phyloP scores from a whole-genome alignment of 805 yeast species.

The Priceomyces melissophilus region DNA sequence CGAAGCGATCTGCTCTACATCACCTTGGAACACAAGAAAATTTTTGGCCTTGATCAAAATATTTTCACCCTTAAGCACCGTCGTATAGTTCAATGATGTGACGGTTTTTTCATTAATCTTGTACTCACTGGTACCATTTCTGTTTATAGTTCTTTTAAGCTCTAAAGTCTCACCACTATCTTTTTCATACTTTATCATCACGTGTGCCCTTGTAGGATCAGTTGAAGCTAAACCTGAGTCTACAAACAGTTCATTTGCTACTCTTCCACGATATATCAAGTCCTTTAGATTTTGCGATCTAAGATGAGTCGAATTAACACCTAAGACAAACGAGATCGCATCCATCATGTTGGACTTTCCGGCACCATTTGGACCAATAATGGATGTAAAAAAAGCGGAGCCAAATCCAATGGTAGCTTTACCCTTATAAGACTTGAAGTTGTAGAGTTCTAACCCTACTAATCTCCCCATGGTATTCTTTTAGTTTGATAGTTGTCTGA shows the following conservation, averaged over 20 bases:
- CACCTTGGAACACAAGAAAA: conserved; percentile 94
- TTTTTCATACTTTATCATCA: conserved; percentile 71
- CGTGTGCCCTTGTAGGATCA: conserved; percentile 64
- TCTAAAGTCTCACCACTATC: conserved; percentile 55
- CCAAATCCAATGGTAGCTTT: conserved; percentile 78
- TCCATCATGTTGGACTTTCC: conserved; percentile 98
- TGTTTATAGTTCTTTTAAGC: conserved; percentile 59
- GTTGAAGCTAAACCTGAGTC: conserved; percentile 15
- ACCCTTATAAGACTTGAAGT: conserved; percentile 91
- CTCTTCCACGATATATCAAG: conserved; percentile 70
- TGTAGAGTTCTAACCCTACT: conserved; percentile 70
- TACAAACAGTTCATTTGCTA: conserved; percentile 8
- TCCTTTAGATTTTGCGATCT: conserved; percentile 74
- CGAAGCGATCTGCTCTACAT: conserved; percentile 88
- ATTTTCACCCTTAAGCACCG: conserved; percentile 68
- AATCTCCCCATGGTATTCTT: conserved; percentile 68
- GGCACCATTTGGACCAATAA: conserved; percentile 98
- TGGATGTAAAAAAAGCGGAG: conserved; percentile 75
- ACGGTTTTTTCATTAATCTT: conserved; percentile 59
- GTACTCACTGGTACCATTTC: conserved; percentile 64
- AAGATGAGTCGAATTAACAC: conserved; percentile 70
- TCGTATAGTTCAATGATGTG: conserved; percentile 61
- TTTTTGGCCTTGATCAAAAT: conserved; percentile 86
- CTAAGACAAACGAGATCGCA: conserved; percentile 92
- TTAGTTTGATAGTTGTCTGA: not conserved